Base-by-base conservation (phyloP, 176 grass and related monocot genomes). In the Guadua angustifolia region DNA sequence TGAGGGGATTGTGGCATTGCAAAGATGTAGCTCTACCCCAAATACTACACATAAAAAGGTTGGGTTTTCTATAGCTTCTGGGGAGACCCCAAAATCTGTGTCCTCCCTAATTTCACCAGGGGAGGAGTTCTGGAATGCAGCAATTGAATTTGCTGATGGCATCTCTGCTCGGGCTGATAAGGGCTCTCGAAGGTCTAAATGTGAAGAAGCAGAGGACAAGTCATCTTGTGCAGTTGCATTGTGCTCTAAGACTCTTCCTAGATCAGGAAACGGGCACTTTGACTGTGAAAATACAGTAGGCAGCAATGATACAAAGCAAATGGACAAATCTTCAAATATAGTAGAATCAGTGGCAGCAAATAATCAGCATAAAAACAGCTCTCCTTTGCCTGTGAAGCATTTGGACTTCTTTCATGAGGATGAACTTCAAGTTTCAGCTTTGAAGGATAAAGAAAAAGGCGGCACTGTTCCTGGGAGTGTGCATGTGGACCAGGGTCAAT, bases 101-200 rank as follows among this genome's bases (percentile, higher is more conserved):
- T 76, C 76, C 25, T 91, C 83, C 32, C 82, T 95, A n/a, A 80
- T 90, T 74, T 98, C 95, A 25, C 93, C 95, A 9, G 95, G 95
- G 18, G 93, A 95, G 42, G 95, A 98, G 25, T 98, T 98, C 84
- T 98, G 95, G 95, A 88, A 88, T 80, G 91, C 88, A 66, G 93
- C 95, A 77, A 95, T 98, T 40, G 77, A 95, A 81, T 90, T 91
- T 72, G 95, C 82, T 69, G 91, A 95, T 42, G 85, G 80, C 21
- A 74, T 93, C 63, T 84, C 86, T 86, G 88, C 90, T 78, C 81
- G 46, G 53, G 84, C 82, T 58, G 52, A 79, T 39, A 88, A 92
- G 66, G 64, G 67, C 22, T 67, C 43, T 79, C 59, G 18, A 70
- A 84, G 57, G 45, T 46, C 66, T 63, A 49, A 88, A 24, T 84